Conservation (phyloP, 331 rosid species). For the Quercus tomentella region DNA sequence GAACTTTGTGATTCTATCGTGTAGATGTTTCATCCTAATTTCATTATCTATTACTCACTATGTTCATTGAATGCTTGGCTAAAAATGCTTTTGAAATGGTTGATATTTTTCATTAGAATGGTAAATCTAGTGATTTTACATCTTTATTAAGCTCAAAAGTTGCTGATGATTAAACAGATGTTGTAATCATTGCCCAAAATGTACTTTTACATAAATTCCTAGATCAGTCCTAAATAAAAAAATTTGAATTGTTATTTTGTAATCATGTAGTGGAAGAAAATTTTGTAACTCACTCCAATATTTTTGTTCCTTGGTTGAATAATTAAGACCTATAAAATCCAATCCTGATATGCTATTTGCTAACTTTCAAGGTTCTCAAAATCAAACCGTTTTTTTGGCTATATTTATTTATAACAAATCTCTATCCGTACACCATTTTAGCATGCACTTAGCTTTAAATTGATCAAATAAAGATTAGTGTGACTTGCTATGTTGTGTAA, state of each 20-base stretch:
- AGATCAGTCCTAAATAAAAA: neutral
- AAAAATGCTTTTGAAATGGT: neutral
- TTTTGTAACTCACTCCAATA: neutral
- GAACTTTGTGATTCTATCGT: neutral
- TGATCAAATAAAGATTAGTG: too few relatives aligned
- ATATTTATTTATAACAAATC: too few relatives aligned
- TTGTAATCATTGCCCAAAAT: neutral
- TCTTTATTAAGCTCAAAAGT: neutral
- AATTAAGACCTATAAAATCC: too few relatives aligned
- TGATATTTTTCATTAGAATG: neutral
- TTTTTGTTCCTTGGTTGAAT: neutral
- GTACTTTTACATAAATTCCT: neutral
- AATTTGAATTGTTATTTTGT: neutral
- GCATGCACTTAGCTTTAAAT: too few relatives aligned
- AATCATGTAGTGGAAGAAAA: neutral
- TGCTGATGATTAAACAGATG: neutral
- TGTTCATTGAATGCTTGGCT: neutral
- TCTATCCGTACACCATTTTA: too few relatives aligned
- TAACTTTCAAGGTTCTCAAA: too few relatives aligned
- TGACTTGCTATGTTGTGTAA: too few relatives aligned
- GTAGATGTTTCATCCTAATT: neutral
- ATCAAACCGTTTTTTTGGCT: too few relatives aligned
- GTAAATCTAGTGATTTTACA: neutral
- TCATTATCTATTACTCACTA: neutral
- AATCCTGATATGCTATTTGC: too few relatives aligned